Percentiles rank a stretch among this genome's conserved stretches.
Evolutionary conservation across 2,329 filamentous ascomycete genomes (phyloP).

Genomic region (Pseudocercospora cruenta): DNA sequence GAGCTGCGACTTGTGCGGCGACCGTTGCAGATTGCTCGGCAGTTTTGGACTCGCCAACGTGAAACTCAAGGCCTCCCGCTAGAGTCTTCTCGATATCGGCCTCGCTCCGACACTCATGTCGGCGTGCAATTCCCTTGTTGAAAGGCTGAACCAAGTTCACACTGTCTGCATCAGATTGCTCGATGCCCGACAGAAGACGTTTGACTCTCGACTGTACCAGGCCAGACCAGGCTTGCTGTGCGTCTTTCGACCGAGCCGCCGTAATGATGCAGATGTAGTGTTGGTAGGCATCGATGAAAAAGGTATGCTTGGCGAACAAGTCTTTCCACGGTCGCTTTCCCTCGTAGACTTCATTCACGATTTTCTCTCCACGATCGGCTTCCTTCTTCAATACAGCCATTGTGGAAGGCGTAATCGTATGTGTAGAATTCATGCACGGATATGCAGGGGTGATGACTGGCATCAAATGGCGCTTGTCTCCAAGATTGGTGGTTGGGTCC

Average conservation of each 20-base stretch:
- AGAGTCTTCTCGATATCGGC: slow-evolving; percentile 65
- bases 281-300: slow-evolving; percentile 91
- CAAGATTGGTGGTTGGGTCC: slow-evolving; percentile 87
- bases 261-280: slow-evolving; percentile 91
- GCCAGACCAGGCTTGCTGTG: slow-evolving; percentile 85
- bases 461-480: slow-evolving; percentile 88
- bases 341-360: slow-evolving; percentile 77
- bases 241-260: slow-evolving; percentile 79
- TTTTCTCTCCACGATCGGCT: slow-evolving; percentile 73
- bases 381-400: slow-evolving; percentile 83
- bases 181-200: slow-evolving; percentile 79
- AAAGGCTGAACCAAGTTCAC: slow-evolving; percentile 87
- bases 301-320: slow-evolving; percentile 85
- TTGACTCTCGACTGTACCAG: slow-evolving; percentile 93
- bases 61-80: slow-evolving; percentile 64
- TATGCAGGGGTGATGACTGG: slow-evolving; percentile 97
- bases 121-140: slow-evolving; percentile 87
- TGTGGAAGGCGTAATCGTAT: slow-evolving; percentile 87
- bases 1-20: slow-evolving; percentile 53
- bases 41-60: slow-evolving; percentile 61
- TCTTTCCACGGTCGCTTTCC: slow-evolving; percentile 82
- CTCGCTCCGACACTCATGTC: slow-evolving; percentile 69
- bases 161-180: slow-evolving; percentile 68
- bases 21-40: slow-evolving; percentile 57
- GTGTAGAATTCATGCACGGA: slow-evolving; percentile 96